These are phyloP conservation scores for Cladobotryum protrusum DNA, from an alignment of 2,329 filamentous ascomycete genomes.

Conservation along the genomic window DNA sequence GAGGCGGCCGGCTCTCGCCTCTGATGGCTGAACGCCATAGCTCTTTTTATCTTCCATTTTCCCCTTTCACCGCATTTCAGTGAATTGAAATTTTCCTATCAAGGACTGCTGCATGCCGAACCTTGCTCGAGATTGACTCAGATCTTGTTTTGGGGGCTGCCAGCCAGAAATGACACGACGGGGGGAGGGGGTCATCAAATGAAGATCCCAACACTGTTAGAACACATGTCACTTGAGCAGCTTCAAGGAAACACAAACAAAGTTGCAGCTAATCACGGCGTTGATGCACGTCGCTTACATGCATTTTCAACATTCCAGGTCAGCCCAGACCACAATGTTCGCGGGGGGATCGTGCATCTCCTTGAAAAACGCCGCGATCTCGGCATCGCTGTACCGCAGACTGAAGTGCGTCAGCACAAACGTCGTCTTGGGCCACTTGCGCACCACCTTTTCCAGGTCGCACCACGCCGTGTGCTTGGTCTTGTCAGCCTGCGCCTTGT, in stretches of 20 bases:
- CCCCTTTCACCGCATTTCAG: too few relatives aligned
- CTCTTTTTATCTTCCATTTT: too few relatives aligned
- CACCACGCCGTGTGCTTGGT: conserved; percentile 44
- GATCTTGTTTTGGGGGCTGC: too few relatives aligned
- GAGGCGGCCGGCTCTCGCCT: not conserved
- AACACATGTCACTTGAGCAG: not conserved
- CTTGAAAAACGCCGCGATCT: conserved; percentile 36
- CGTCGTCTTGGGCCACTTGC: conserved; percentile 35
- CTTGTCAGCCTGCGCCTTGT: conserved; percentile 36
- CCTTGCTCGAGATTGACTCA: too few relatives aligned
- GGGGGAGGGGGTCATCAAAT: too few relatives aligned
- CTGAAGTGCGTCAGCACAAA: conserved; percentile 45
- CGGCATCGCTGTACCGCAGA: conserved; percentile 36
- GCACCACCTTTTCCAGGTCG: conserved; percentile 39
- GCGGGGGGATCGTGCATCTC: conserved; percentile 30
- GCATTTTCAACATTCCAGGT: conserved; percentile 26
- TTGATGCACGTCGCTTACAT: not conserved
- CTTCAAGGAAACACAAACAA: not conserved
- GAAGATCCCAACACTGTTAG: too few relatives aligned
- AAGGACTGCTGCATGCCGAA: too few relatives aligned
- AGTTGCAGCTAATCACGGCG: not conserved
- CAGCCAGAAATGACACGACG: too few relatives aligned
- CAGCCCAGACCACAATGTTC: conserved; percentile 44
- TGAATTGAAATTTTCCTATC: too few relatives aligned
- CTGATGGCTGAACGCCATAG: not conserved